Evolutionary conservation across 176 grass and related monocot genomes (phyloP).

Genomic region (Raddia distichophylla): DNA sequence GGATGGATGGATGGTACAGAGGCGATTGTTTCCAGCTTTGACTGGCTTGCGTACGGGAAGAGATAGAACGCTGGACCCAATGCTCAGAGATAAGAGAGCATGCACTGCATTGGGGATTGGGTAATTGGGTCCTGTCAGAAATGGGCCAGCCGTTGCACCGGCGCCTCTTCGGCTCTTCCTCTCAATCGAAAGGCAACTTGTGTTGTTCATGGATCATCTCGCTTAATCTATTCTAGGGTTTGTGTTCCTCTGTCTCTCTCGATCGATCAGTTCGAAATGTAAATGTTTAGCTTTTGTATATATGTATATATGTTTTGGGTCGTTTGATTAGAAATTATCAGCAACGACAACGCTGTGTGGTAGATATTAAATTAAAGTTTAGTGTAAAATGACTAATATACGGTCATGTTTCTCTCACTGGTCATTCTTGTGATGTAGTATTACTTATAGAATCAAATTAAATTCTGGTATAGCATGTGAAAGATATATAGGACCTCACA

Average conservation of each 20-base stretch:
- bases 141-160: neutral
- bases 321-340: neutral
- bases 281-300: too few species aligned
- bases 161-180: neutral
- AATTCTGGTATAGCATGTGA: too few species aligned
- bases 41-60: neutral
- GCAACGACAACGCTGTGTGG: too few species aligned
- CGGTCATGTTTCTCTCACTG: neutral
- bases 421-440: neutral
- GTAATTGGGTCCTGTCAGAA: constrained; percentile 16
- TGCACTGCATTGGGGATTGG: neutral
- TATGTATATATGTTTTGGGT: neutral
- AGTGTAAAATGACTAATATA: neutral
- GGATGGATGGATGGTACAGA: neutral
- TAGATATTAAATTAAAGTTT: neutral
- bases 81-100: neutral
- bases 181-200: too few species aligned
- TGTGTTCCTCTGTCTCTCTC: too few species aligned
- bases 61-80: neutral
- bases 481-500: neutral
- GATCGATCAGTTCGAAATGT: too few species aligned
- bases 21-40: neutral
- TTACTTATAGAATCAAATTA: too few species aligned
- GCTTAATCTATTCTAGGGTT: too few species aligned
- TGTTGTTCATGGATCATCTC: neutral